Base-by-base conservation (phyloP, 2,329 filamentous ascomycete species). In the Aspergillus fumigatus region DNA sequence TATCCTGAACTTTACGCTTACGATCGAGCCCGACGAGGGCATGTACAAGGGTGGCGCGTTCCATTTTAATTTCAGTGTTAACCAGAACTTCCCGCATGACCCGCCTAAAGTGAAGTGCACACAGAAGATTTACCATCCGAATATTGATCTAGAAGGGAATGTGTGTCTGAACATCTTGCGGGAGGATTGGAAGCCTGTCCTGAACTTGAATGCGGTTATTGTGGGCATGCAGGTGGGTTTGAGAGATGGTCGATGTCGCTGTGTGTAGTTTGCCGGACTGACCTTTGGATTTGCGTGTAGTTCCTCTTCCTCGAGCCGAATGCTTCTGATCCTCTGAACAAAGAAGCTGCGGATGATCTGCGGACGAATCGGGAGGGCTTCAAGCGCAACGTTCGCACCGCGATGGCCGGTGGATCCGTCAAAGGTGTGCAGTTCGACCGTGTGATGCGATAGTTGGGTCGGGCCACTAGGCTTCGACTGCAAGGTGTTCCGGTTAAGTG, bases 81-180 rank as follows among this genome's bases (percentile, higher is more conserved):
- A 90, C 75, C 89, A 93, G 71, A 94, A 89, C 79, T 99, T 96
- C 77, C 94, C 94, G 0, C 94, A 97, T 78, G 92, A 97, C 73
- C 92, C 94, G 61, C 94, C 94, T 21, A 97, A 97, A 78, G 94
- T 99, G 66, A 94, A 90, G 70, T 97, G 94, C 79, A 89, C 87
- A 65, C 90, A 99, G 77, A 97, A 96, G 82, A 97, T 99, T 68
- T 99, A 99, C 79, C 94, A 99, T 73, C 94, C 94, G 5, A 99
- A 99, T 76, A 99, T 99, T 72, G 94, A 99, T 70, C 83, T 96
- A 43, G 91, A 97, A 73, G 94, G 94, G 66, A 99, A 99, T 72
- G 92, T 99, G 61, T 99, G 94, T 79, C 78, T 99, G 70, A 99
- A 99, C 74, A 99, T 99, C 68, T 77, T 99, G 69, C 82, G 94